These are phyloP conservation scores for Beta macrorhiza DNA, from an alignment of 179 eudicot species.

Conservation along the genomic window DNA sequence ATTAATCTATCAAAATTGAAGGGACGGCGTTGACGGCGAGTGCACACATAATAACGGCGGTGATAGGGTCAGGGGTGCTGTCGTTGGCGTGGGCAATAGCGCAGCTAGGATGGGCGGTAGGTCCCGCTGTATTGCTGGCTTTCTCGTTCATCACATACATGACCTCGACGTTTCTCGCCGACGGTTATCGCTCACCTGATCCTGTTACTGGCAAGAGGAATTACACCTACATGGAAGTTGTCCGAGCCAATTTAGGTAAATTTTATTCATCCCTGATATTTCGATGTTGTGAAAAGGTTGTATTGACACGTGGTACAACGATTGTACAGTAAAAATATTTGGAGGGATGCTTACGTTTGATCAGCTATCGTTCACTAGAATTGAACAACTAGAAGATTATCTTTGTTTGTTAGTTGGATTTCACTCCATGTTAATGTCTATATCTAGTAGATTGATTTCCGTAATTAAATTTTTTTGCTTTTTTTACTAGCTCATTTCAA, in stretches of 20 bases:
- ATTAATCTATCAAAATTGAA: conserved; percentile 4
- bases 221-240: conserved; percentile 72
- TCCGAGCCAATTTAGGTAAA: conserved; percentile 56
- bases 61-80: conserved; percentile 72
- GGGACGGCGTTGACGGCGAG: conserved; percentile 64
- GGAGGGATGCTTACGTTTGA: too few relatives aligned
- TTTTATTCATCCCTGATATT: background rate
- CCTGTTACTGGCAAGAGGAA: conserved; percentile 57
- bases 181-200: conserved; percentile 56
- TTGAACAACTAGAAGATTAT: too few relatives aligned
- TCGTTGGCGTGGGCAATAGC: conserved; percentile 79
- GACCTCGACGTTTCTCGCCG: conserved; percentile 69
- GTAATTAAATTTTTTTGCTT: too few relatives aligned
- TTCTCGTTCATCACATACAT: conserved; percentile 61
- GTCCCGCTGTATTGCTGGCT: conserved; percentile 48
- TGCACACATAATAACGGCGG: conserved; percentile 72
- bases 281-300: background rate
- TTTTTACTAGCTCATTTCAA: too few relatives aligned
- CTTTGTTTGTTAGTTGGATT: too few relatives aligned
- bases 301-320: too few relatives aligned
- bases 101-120: conserved; percentile 66
- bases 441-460: too few relatives aligned
- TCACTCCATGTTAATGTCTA: too few relatives aligned
- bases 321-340: too few relatives aligned
- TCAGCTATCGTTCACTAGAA: too few relatives aligned